Evolutionary conservation across 495 filamentous ascomycete species (phyloP), one percentile per base, ranked within the genome.

Genomic region (Cercophora samala): DNA sequence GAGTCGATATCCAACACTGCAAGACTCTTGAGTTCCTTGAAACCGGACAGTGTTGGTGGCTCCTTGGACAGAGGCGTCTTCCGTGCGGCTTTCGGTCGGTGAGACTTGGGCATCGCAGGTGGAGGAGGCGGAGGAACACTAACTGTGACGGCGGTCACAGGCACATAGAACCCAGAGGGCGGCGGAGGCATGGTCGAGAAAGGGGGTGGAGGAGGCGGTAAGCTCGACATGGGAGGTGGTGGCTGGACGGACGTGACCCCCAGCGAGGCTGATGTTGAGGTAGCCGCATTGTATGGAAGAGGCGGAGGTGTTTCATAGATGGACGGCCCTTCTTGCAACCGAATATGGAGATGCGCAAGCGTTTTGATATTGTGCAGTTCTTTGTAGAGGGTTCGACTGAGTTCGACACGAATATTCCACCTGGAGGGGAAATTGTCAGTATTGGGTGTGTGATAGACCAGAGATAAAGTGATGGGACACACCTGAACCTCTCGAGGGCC

Each of bases 371-470:
- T 64, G 67, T 88, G 86, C 37, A 90, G 76, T 21, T 77, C 80
- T 60, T 78, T 76, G 73, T 86, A 88, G n/a, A 89, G 80, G 19
- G 79, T 79, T 13, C 84, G 79, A 69, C 83, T 86, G 1, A 90
- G 76, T 68, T 89, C 87, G 26, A 88, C 82, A 18, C 86, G 81
- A 46, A 86, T 82, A 72, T 88, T 85, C 87, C 87, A 90, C 66
- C 84, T 87, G 52, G 17, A 19, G 68, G 70, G n/a, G 37, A 17
- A 15, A 23, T 32, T 24, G 55, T 21, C 52, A 58, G 42, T 53
- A 22, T n/a, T 18, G 18, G 18, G n/a, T 56, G n/a, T 56, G 53
- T 21, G 32, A 58, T n/a, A 56, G 37, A 46, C 9, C 37, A 32
- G 37, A 46, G 15, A 46, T 17, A 32, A 32, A 32, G 29, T 32